Percentiles rank a stretch among this genome's conserved stretches.
Conservation (phyloP, 441 rosid species). For the Dalechampia spathulata region DNA sequence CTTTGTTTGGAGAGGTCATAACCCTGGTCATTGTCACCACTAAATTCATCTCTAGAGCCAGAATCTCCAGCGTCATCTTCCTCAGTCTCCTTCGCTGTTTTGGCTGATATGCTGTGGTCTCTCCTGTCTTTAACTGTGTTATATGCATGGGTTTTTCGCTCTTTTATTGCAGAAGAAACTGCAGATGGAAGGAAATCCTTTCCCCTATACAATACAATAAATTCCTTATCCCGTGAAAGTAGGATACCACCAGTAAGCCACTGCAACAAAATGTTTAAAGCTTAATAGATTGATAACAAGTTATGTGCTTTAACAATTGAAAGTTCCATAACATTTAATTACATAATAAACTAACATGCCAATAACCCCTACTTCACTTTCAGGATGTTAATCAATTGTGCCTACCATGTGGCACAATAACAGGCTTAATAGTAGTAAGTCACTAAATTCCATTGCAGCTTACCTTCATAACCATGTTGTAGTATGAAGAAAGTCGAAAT, state of each 20-base stretch:
- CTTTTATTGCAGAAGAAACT: constrained; percentile 82
- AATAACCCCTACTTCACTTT: no score
- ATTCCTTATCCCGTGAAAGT: constrained; percentile 80
- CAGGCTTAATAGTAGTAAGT: neutral
- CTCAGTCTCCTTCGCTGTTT: constrained; percentile 21
- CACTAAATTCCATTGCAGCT: neutral
- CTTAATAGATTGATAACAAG: constrained; percentile 15
- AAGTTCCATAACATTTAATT: no score
- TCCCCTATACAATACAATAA: constrained; percentile 85
- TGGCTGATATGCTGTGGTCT: constrained; percentile 17
- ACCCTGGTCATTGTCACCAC: constrained; percentile 19
- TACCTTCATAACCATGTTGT: neutral
- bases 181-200: constrained; percentile 92
- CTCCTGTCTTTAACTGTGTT: constrained; percentile 27
- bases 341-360: no score
- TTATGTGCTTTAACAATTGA: no score
- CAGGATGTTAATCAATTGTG: neutral
- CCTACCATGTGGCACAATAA: neutral
- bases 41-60: constrained; percentile 21
- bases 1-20: constrained; percentile 22
- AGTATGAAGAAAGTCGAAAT: neutral
- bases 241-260: constrained; percentile 87
- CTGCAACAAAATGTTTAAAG: constrained; percentile 39
- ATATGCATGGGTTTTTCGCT: constrained; percentile 50
- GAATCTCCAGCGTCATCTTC: constrained; percentile 18